Base-by-base conservation (phyloP, 257 asterid genomes). In the Solanum appendiculatum region DNA sequence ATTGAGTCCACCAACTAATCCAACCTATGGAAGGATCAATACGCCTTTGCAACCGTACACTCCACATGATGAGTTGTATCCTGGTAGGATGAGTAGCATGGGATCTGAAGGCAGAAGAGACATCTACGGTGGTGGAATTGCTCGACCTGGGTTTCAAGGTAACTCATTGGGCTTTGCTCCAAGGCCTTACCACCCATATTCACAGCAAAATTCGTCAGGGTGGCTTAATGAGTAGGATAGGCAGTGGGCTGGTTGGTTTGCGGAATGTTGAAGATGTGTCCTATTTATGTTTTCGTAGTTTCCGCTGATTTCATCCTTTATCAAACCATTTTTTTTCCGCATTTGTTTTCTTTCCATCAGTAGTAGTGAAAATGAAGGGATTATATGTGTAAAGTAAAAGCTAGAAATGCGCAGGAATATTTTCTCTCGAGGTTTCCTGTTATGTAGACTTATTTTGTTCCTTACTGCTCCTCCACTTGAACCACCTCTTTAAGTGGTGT, bases 211-310 rank as follows among this genome's bases (percentile, higher is more conserved):
- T 82, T 93, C 96, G 7, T 89, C 97, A 4, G 98, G 99, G 7
- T 96, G 98, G 98, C 90, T 95, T 63, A 78, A 90, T 66, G 99
- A 96, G 85, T 95, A 94, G 98, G 95, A 83, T 95, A 94, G 91
- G 56, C 25, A 27, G 81, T 27, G 36, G 84, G 27, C 40, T 46
- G 40, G 66, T 80, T 46, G 39, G 84, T 78, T 46, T 44, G 27
- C 16, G 40, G 84, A 27, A 42, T 80, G 64, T 27, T 46, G 64
- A 80, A 80, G 64, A 27, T 5, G 9, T 9, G 15, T 5, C 66
- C 42, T 46, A 16, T 46, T 80, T 80, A 44, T 80, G 16, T 77
- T 25, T 44, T 80, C 1, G 39, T 10, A 46, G 64, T 46, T 48
- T 46, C 66, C 7, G 40, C 66, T 80, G 27, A 18, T 80, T 77